phyloP scores from a whole-genome alignment of 352 stramenopile species.

The Phytophthora litchii region DNA sequence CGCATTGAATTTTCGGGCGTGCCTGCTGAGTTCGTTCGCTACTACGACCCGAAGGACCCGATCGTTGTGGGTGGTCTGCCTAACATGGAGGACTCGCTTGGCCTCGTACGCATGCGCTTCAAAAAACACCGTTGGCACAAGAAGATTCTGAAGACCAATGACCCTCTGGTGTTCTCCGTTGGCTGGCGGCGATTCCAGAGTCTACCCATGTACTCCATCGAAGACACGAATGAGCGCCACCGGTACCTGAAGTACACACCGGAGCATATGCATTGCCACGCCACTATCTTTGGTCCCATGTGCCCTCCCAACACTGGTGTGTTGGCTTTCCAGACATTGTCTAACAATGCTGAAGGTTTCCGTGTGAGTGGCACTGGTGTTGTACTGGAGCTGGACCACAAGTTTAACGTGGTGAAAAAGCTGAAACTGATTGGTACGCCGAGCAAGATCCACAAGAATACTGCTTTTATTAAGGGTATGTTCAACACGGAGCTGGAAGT shows the following conservation, averaged over 20 bases:
- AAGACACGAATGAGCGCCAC: slow-evolving; percentile 97
- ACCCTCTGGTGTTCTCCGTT: slow-evolving; percentile 98
- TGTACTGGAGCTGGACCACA: slow-evolving; percentile 97
- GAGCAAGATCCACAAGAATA: slow-evolving; percentile 99
- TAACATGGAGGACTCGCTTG: slow-evolving; percentile 95
- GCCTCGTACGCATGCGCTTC: slow-evolving; percentile 96
- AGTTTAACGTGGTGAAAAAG: slow-evolving; percentile 99
- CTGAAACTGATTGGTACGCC: slow-evolving; percentile 99
- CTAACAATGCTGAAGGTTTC: slow-evolving; percentile 93
- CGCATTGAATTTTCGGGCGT: slow-evolving; percentile 96
- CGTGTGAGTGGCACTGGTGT: slow-evolving; percentile 97
- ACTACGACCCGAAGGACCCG: slow-evolving; percentile 91
- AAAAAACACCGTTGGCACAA: slow-evolving; percentile 99
- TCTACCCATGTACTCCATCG: slow-evolving; percentile 98
- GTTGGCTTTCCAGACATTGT: slow-evolving; percentile 96
- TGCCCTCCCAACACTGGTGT: slow-evolving; percentile 97
- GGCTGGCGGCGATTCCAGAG: slow-evolving; percentile 99
- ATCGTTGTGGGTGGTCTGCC: slow-evolving; percentile 95
- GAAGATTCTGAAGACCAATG: slow-evolving; percentile 98
- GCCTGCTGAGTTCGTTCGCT: slow-evolving; percentile 94
- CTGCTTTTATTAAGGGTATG: slow-evolving; percentile 98
- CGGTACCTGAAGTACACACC: slow-evolving; percentile 99
- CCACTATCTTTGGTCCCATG: slow-evolving; percentile 97
- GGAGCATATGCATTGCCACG: slow-evolving; percentile 99
- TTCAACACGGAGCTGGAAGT: slow-evolving; percentile 97